Percentiles rank a stretch among this genome's conserved stretches.
Conservation (phyloP, 1,139 yeast species). For the Petasospora fabianii region DNA sequence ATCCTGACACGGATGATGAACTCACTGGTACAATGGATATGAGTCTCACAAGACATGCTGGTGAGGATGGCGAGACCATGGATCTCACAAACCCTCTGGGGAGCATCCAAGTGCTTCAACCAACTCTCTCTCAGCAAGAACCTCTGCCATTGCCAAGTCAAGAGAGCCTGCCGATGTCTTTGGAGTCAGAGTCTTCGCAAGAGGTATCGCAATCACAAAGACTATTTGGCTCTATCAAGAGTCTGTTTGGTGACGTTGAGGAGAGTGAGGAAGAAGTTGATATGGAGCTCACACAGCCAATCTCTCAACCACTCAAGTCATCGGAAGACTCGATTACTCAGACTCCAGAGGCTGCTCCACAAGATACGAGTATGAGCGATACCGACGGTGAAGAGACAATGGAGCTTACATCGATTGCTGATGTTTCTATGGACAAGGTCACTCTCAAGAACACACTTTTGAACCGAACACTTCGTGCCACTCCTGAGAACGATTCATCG, state of each 20-base stretch:
- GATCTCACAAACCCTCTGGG: conserved; percentile 29
- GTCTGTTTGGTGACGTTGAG: conserved; percentile 24
- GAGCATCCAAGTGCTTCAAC: conserved; percentile 16
- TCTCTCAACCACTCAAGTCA: conserved; percentile 4
- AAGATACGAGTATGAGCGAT: conserved; percentile 3
- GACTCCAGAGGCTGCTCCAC: neutral
- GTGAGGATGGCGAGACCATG: conserved; percentile 26
- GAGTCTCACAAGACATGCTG: conserved; percentile 20
- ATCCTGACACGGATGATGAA: conserved; percentile 16
- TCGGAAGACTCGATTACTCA: neutral
- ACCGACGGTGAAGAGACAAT: conserved; percentile 13
- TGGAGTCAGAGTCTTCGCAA: conserved; percentile 5
- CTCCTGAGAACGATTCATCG: conserved; percentile 1
- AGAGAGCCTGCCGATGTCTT: conserved; percentile 3
- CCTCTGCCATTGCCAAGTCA: conserved; percentile 1
- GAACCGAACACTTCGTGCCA: conserved; percentile 16
- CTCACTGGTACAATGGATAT: conserved; percentile 23
- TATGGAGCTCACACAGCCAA: conserved; percentile 24
- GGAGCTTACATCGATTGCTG: conserved; percentile 22
- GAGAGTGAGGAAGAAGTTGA: conserved; percentile 18
- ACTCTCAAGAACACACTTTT: conserved; percentile 21
- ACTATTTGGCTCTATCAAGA: conserved; percentile 26
- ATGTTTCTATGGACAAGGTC: conserved; percentile 19
- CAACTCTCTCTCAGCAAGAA: conserved; percentile 1
- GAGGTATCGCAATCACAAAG: conserved; percentile 16